Base-by-base conservation (phyloP, 176 grass and related monocot genomes). In the Raddia guianensis region DNA sequence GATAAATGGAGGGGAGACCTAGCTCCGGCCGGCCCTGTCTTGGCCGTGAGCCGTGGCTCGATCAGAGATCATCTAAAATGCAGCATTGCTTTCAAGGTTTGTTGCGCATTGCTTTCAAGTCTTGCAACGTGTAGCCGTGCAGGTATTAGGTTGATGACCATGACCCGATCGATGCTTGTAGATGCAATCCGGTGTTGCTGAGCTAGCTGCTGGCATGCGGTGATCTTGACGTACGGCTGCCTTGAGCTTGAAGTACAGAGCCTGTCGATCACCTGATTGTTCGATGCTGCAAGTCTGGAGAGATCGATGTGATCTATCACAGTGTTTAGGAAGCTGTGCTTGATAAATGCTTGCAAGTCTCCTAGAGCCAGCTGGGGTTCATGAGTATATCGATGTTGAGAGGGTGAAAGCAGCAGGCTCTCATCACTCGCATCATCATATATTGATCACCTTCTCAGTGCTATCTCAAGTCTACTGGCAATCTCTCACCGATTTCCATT, bases 261-360 rank as follows among this genome's bases (percentile, higher is more conserved):
- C 37, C 47, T 27, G 1, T 27, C 12, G 49, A 15, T 21, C 48
- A 2, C 6, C 53, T 12, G 12, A 62, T 62, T 33, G 15, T 66
- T 43, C 63, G 1, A 6, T 67, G 63, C 21, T 35, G 40, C 44
- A 70, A 21, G 52, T 62, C 27, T 72, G 7, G 34, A 48, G 70
- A 35, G 48, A 8, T 59, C 6, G 40, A 64, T 45, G 27, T 27
- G 27, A 27, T 27, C 27, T 11, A 8, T 3, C 13, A 6, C 2
- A 52, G 60, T 15, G 59, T 46, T 18, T 6, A 19, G 45, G 75
- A 12, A 47, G 15, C 52, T 20, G 32, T 21, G 4, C 11, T 57
- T 70, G 13, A 80, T 72, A 82, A 49, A 80, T 1, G 61, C 62
- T 58, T 80, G 84, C 71, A 86, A 49, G 63, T 80, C 14, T 51